phyloP scores from a whole-genome alignment of 2,329 filamentous ascomycete species.

The Trichophyton mentagrophytes region DNA sequence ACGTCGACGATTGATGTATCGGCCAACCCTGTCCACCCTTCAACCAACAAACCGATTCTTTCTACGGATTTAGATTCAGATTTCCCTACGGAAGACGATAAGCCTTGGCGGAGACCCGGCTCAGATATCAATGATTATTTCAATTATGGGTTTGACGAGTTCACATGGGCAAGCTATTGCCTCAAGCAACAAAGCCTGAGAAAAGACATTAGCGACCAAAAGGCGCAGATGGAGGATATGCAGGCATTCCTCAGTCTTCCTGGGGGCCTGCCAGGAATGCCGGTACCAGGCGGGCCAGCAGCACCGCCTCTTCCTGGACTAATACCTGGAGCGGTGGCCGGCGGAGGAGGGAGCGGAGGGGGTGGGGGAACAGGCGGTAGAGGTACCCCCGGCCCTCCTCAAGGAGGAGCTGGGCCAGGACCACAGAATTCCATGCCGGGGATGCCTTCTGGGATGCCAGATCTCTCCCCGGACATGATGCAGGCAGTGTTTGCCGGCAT shows the following conservation, averaged over 20 bases:
- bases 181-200: slow-evolving; percentile 72
- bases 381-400: slow-evolving; percentile 9
- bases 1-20: slow-evolving; percentile 79
- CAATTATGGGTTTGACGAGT: slow-evolving; percentile 98
- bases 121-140: slow-evolving; percentile 95
- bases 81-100: slow-evolving; percentile 59
- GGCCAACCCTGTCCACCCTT: slow-evolving; percentile 64
- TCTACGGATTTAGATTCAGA: slow-evolving; percentile 66
- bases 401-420: slow-evolving; percentile 10
- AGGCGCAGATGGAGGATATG: slow-evolving; percentile 52
- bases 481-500: slow-evolving; percentile 46
- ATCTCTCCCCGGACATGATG: slow-evolving; percentile 45
- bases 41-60: slow-evolving; percentile 64
- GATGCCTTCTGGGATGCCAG: slow-evolving; percentile 40
- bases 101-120: slow-evolving; percentile 89
- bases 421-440: slow-evolving; percentile 23
- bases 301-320: slow-evolving; percentile 17
- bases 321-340: slow-evolving; percentile 16
- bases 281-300: slow-evolving; percentile 28
- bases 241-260: slow-evolving; percentile 44
- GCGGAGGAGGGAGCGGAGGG: slow-evolving; percentile 5
- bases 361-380: background rate
- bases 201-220: slow-evolving; percentile 67
- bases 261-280: slow-evolving; percentile 35
- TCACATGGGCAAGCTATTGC: slow-evolving; percentile 92